Evolutionary conservation across 2,329 filamentous ascomycete genomes (phyloP).

Genomic region (Myriosclerotinia scirpicola): DNA sequence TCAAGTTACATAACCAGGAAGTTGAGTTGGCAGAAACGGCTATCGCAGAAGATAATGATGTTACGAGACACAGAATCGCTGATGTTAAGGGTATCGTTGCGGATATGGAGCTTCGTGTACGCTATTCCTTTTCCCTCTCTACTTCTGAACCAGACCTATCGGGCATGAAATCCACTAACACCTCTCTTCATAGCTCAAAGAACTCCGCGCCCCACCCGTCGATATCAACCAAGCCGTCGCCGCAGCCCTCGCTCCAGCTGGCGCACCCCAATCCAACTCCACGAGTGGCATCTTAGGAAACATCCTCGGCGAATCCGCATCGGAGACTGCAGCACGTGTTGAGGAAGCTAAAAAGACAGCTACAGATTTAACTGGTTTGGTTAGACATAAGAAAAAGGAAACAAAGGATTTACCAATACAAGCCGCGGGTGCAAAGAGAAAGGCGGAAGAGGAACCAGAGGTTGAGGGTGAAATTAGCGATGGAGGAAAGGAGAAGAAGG

Average conservation of each 20-base stretch:
- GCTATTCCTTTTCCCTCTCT: not conserved
- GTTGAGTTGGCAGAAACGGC: conserved; percentile 62
- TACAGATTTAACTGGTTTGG: conserved; percentile 68
- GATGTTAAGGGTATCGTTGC: conserved; percentile 77
- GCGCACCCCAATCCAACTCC: conserved; percentile 43
- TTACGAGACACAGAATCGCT: conserved; percentile 60
- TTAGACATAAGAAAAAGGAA: conserved; percentile 62
- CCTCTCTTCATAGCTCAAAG: conserved; percentile 54
- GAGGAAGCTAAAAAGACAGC: conserved; percentile 64
- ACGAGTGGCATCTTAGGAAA: conserved; percentile 61
- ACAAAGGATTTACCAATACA: conserved; percentile 42
- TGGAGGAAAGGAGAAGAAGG: conserved; percentile 39
- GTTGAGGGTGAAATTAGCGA: conserved; percentile 24
- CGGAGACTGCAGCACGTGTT: conserved; percentile 61
- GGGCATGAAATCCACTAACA: conserved; percentile 24
- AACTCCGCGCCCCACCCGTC: conserved; percentile 64
- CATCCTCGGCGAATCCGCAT: conserved; percentile 60
- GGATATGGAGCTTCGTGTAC: conserved; percentile 61
- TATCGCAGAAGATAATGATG: conserved; percentile 65
- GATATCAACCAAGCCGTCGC: conserved; percentile 58
- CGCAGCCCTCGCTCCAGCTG: conserved; percentile 39
- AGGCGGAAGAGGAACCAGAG: conserved; percentile 48
- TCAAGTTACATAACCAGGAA: conserved; percentile 70
- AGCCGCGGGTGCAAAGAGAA: conserved; percentile 51
- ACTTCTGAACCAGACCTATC: not conserved